Base-by-base conservation (phyloP, 768 basidiomycete genomes). In the Boletellus emodensis region DNA sequence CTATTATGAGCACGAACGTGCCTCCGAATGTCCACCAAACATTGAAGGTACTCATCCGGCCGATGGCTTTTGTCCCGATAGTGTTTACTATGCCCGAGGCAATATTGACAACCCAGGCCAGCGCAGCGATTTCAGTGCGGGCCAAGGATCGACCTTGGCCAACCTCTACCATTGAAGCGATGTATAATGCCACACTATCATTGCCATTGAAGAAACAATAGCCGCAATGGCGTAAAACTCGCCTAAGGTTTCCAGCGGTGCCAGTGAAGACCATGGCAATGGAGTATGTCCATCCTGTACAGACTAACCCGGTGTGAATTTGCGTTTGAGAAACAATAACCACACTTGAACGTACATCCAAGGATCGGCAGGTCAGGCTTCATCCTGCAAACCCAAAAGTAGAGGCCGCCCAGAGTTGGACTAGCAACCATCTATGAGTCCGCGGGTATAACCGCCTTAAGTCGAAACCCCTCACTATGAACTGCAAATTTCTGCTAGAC, bases 381-480 rank as follows among this genome's bases (percentile, higher is more conserved):
- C 78, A 82, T 78, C 58, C 74, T 77, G 66, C 79, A 81, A 11
- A 81, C 80, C 81, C 80, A 82, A 59, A 82, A 83, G 61, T 82
- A 83, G 43, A 82, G 64, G 6, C 79, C 81, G 20, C 80, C 80
- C 71, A 82, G 75, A 3, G 79, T 78, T 1, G 79, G 79, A 48
- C 76, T 78, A 43, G n/a, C 3, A 11, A 45, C 50, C 15, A 17
- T 45, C 18, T n/a, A 38, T 53, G 54, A 60, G 42, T 42, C 13
- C 18, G 9, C 12, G 11, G 14, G 36, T 20, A 18, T 11, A 22
- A 14, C 3, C 5, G 3, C 20, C 38, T 5, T 26, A 26, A 26
- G 24, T 33, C 17, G 7, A 22, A 39, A 37, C 28, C 30, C 8
- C 77, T 65, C 53, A 79, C 78, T 79, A 81, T 39, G 79, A 75